Conservation (phyloP, 2,329 filamentous ascomycete genomes). For the Talaromyces sp. region DNA sequence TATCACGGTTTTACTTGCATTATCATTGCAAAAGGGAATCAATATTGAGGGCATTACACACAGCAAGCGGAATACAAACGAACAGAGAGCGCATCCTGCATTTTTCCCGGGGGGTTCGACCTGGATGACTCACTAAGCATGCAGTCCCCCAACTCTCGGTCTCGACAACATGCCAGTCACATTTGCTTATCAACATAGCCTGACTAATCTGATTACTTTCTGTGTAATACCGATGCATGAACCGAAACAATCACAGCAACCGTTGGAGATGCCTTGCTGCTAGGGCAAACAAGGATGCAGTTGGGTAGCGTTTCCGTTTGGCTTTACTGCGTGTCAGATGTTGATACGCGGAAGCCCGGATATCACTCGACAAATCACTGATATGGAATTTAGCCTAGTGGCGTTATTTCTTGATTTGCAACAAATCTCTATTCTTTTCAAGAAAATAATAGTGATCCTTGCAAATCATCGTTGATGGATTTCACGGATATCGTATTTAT, state of each 20-base stretch:
- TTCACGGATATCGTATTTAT: neutral
- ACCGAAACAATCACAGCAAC: neutral
- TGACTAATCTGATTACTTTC: neutral
- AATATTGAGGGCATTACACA: neutral
- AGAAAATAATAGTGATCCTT: neutral
- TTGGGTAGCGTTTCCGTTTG: neutral
- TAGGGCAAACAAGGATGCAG: conserved; percentile 2
- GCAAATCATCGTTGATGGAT: neutral
- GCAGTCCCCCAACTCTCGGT: neutral
- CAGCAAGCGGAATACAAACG: neutral
- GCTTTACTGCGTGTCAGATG: conserved; percentile 8
- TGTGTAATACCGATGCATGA: neutral
- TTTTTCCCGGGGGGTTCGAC: neutral
- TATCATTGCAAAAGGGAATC: neutral
- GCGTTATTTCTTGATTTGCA: neutral
- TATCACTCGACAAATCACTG: neutral
- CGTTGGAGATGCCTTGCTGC: conserved; percentile 6
- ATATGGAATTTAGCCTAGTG: neutral
- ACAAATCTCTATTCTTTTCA: neutral
- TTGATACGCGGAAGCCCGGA: conserved; percentile 9
- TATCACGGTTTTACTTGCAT: neutral
- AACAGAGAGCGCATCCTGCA: neutral
- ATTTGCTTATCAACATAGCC: neutral
- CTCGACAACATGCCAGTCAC: neutral
- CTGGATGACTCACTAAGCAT: neutral